phyloP scores from a whole-genome alignment of 495 filamentous ascomycete species.

The Aspergillus heteromorphus region DNA sequence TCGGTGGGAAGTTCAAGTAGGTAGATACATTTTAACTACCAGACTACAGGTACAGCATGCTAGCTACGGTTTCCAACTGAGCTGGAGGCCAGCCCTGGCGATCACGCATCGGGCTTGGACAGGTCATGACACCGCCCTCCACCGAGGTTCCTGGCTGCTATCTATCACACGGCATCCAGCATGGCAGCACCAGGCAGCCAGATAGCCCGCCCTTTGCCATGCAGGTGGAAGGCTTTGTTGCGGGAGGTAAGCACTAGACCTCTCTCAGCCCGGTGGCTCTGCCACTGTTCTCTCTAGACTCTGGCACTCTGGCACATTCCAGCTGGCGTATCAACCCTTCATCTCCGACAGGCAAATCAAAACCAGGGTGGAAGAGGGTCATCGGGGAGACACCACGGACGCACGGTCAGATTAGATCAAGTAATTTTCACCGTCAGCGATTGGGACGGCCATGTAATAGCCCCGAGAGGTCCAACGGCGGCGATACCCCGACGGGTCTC shows the following conservation, averaged over 20 bases:
- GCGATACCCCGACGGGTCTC: slow-evolving; percentile 39
- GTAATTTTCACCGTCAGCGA: slow-evolving; percentile 46
- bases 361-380: neutral
- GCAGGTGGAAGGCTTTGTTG: neutral
- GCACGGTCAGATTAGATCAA: slow-evolving; percentile 55
- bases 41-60: no score
- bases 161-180: neutral
- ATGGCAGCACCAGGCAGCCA: neutral
- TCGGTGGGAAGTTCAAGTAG: no score
- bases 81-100: no score
- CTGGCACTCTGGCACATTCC: neutral
- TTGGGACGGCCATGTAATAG: slow-evolving; percentile 7
- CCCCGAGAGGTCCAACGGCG: slow-evolving; percentile 9
- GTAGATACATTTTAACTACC: no score
- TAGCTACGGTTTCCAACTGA: no score
- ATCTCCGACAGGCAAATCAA: neutral
- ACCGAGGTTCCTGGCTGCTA: neutral
- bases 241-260: neutral
- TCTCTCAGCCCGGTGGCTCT: neutral
- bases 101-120: neutral
- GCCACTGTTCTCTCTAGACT: neutral
- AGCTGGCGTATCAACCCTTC: neutral
- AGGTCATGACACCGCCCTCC: neutral
- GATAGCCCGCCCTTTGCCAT: neutral
- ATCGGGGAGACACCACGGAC: neutral